Percentiles rank a stretch among this genome's conserved stretches.
Evolutionary conservation across 2,329 filamentous ascomycete genomes (phyloP).

Genomic region (Cryphonectria radicalis): DNA sequence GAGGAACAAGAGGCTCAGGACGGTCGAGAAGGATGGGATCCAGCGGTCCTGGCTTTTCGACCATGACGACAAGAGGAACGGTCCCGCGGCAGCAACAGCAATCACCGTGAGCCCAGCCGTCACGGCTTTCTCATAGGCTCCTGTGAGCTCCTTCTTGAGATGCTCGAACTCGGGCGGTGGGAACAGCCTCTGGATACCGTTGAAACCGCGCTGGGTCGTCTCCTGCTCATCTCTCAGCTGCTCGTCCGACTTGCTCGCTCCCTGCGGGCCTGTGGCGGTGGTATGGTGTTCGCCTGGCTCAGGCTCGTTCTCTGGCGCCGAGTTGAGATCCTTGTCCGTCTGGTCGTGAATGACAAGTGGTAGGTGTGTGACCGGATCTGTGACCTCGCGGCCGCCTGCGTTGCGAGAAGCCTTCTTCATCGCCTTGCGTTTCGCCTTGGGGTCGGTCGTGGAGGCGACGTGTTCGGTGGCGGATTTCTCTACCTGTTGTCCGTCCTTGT

Average conservation of each 20-base stretch:
- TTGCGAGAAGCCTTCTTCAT: slow-evolving; percentile 51
- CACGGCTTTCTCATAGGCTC: slow-evolving; percentile 41
- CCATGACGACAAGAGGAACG: slow-evolving; percentile 22
- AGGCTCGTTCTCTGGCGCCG: slow-evolving; percentile 42
- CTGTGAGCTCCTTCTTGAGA: slow-evolving; percentile 40
- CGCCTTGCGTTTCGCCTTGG: slow-evolving; percentile 52
- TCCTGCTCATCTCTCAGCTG: slow-evolving; percentile 43
- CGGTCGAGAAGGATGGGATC: slow-evolving; percentile 31
- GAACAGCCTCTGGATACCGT: slow-evolving; percentile 49
- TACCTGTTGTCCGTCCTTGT: slow-evolving; percentile 31
- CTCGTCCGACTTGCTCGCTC: slow-evolving; percentile 45
- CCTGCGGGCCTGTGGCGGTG: slow-evolving; percentile 44
- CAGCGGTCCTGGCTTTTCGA: slow-evolving; percentile 17
- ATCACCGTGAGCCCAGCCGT: slow-evolving; percentile 42
- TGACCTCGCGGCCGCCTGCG: slow-evolving; percentile 64
- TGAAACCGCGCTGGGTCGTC: slow-evolving; percentile 43
- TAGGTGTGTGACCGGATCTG: slow-evolving; percentile 73
- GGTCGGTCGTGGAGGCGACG: slow-evolving; percentile 45
- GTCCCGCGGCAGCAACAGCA: slow-evolving; percentile 37
- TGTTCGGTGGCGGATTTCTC: slow-evolving; percentile 42
- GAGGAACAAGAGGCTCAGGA: slow-evolving; percentile 37
- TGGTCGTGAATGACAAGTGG: slow-evolving; percentile 71
- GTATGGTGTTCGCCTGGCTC: slow-evolving; percentile 42
- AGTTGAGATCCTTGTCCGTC: slow-evolving; percentile 62
- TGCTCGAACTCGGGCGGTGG: slow-evolving; percentile 53